phyloP scores from a whole-genome alignment of 306 rosid species.

The Sicyos edulis region DNA sequence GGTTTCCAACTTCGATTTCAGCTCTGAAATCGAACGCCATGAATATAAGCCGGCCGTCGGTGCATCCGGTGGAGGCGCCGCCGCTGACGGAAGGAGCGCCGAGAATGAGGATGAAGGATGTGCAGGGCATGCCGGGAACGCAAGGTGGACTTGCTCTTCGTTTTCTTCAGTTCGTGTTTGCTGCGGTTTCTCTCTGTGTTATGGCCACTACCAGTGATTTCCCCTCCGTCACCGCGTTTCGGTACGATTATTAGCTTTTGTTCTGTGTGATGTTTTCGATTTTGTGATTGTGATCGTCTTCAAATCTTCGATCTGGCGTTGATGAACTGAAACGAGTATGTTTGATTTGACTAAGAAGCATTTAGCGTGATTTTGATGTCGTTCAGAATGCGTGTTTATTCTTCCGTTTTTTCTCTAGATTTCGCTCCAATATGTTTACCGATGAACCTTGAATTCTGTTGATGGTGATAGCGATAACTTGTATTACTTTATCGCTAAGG shows the following conservation, averaged over 20 bases:
- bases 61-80: conserved; percentile 43
- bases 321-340: background rate
- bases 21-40: conserved; percentile 9
- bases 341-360: background rate
- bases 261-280: background rate
- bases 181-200: conserved; percentile 31
- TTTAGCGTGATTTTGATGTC: conserved; percentile 15
- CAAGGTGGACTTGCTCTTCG: conserved; percentile 32
- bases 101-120: conserved; percentile 36
- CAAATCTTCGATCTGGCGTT: background rate
- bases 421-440: background rate
- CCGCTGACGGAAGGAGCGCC: conserved; percentile 26
- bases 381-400: background rate
- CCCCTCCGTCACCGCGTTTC: conserved; percentile 34
- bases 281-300: background rate
- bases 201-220: conserved; percentile 37
- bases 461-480: conserved; percentile 1
- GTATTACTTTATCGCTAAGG: background rate
- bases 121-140: conserved; percentile 46
- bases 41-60: conserved; percentile 41
- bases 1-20: conserved; percentile 2
- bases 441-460: background rate
- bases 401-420: background rate
- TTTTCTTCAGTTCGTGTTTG: conserved; percentile 31
- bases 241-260: conserved; percentile 30